Evolutionary conservation across 768 basidiomycete species (phyloP), one percentile per base, ranked within the genome.

Genomic region (Pisolithus marmoratus): DNA sequence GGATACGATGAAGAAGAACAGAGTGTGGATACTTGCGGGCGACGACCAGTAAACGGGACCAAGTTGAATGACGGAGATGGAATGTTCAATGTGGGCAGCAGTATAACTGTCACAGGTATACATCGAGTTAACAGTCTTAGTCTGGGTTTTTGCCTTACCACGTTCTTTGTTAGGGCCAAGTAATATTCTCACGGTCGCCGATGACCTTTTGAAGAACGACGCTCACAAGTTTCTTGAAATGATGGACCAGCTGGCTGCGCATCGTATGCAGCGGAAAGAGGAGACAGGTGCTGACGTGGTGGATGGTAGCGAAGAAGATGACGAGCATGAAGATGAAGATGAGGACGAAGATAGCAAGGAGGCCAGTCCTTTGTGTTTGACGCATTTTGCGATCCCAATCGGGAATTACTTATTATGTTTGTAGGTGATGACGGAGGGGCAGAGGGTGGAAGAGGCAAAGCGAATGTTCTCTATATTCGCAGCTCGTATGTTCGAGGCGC

Each of bases 391-490:
- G 12, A 14, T 34, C 22, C 38, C 55, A 27, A 40, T 37, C 47
- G n/a, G n/a, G n/a, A n/a, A n/a, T n/a, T n/a, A n/a, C n/a, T 46
- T 48, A 49, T 51, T 48, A 46, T 40, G 56, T 38, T 51, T 55
- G 20, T n/a, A 87, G 84, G 75, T 80, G 44, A 82, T 95, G 81
- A 94, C 94, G 2, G 94, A 97, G 68, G 90, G 92, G 69, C 91
- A 97, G 72, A 94, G 95, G 72, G 94, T 95, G 88, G 95, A 97
- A 70, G 96, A 98, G 72, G 96, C 95, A 59, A 93, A 94, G 69
- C 83, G 91, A 47, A 99, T 99, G 96, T 99, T 99, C 75, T 94
- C 93, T 58, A 96, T 99, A 70, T 99, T 99, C 62, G 96, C 96
- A 15, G 96, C 96, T 40, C 84, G 96, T 49, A 96, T 98, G 94